Evolutionary conservation across 805 yeast genomes (phyloP), one percentile per base, ranked within the genome.

Genomic region (Suhomyces sp.): DNA sequence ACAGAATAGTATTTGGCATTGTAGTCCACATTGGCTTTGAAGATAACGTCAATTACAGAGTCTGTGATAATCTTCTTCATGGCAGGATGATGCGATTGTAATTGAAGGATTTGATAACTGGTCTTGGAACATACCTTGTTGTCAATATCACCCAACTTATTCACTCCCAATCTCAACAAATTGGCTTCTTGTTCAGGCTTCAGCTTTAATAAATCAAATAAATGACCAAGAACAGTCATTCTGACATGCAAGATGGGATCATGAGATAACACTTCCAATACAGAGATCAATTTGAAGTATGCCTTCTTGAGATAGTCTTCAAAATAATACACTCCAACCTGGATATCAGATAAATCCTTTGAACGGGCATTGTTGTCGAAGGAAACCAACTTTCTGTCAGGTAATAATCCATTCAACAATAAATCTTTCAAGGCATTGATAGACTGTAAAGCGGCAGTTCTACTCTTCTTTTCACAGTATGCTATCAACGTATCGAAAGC

Each of bases 131-230:
- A 78, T 4, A 93, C 96, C 56, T 88, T 88, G 43, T 86, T 83
- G 44, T 91, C 96, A 28, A 76, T 75, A 56, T 93, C 98, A 63
- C 98, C 98, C 23, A 93, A 70, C 58, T 93, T 93, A 60, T 93
- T 93, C 29, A 88, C 93, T 35, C 95, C 96, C 35, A 93, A 70
- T 49, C 88, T 76, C 50, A 93, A 70, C 46, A 93, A 68, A 58
- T 93, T 93, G 34, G 82, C 95, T 60, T 93, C 98, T 68, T 93
- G 98, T 65, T 93, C 98, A 4, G 98, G 98, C 59, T 90, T 91
- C 5, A 83, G 71, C 44, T 80, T 80, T 40, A 93, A 66, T 28
- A 93, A 68, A 38, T 85, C 95, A 47, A 88, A 85, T 20, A 90
- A 74, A 53, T 86, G 88, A 25, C 77, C 68, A 21, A 88, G 76